These are phyloP conservation scores for Helianthus annuus DNA, from an alignment of 129 eudicot genomes.

Conservation along the genomic window HanXRQr2.0-SUNRISE NC_035434.2:59601901-59602400, in stretches of 20 bases:
- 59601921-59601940: constrained; percentile 74
- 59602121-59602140: constrained; percentile 47
- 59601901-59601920: constrained; percentile 94
- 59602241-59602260: constrained; percentile 63
- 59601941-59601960: constrained; percentile 96
- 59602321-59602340: constrained; percentile 38
- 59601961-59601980: constrained; percentile 93
- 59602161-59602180: constrained; percentile 84
- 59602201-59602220: constrained; percentile 59
- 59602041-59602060: constrained; percentile 91
- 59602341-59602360: constrained; percentile 42
- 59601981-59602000: constrained; percentile 99
- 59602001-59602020: constrained; percentile 81
- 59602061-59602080: constrained; percentile 71
- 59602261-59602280: constrained; percentile 60
- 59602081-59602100: constrained; percentile 61
- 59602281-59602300: constrained; percentile 63
- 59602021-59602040: constrained; percentile 90
- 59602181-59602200: constrained; percentile 58
- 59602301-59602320: constrained; percentile 48
- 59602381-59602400: constrained; percentile 69
- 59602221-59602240: constrained; percentile 55
- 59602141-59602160: constrained; percentile 55
- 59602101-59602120: constrained; percentile 84
- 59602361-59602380: constrained; percentile 52